Evolutionary conservation across 192 early-diverging fungal genomes (phyloP).

Genomic region (Spinellus fusiger): DNA sequence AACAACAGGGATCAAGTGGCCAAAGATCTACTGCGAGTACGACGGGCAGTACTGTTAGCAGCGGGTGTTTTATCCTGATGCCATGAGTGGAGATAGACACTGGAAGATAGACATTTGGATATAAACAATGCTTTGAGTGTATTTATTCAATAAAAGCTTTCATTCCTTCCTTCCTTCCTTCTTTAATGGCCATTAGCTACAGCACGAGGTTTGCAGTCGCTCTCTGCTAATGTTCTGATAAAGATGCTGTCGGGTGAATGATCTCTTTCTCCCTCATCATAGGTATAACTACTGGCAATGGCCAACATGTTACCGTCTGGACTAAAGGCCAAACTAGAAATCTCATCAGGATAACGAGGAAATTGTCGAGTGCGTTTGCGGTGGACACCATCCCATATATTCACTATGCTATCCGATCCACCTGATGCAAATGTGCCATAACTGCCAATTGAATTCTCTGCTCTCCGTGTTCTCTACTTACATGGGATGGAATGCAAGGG

Average conservation of each 20-base stretch:
- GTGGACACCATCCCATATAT: slow-evolving; percentile 89
- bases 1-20: slow-evolving; percentile 13
- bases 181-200: neutral
- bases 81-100: neutral
- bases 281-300: slow-evolving; percentile 89
- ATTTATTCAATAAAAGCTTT: neutral
- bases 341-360: slow-evolving; percentile 72
- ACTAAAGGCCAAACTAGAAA: slow-evolving; percentile 79
- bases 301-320: slow-evolving; percentile 75
- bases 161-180: neutral
- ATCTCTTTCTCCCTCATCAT: slow-evolving; percentile 89
- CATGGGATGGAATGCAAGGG: slow-evolving; percentile 88
- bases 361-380: slow-evolving; percentile 84
- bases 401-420: slow-evolving; percentile 87
- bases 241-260: slow-evolving; percentile 77
- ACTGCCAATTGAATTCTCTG: slow-evolving; percentile 30
- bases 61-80: slow-evolving; percentile 10
- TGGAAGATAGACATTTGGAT: neutral
- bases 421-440: slow-evolving; percentile 95
- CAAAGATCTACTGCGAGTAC: slow-evolving; percentile 7
- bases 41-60: slow-evolving; percentile 16
- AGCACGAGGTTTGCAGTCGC: slow-evolving; percentile 36
- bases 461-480: slow-evolving; percentile 28
- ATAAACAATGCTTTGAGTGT: neutral
- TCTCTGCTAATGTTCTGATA: slow-evolving; percentile 64